Evolutionary conservation across 2,329 filamentous ascomycete species (phyloP), one percentile per base, ranked within the genome.

Genomic region (Hansfordia pulvinata): DNA sequence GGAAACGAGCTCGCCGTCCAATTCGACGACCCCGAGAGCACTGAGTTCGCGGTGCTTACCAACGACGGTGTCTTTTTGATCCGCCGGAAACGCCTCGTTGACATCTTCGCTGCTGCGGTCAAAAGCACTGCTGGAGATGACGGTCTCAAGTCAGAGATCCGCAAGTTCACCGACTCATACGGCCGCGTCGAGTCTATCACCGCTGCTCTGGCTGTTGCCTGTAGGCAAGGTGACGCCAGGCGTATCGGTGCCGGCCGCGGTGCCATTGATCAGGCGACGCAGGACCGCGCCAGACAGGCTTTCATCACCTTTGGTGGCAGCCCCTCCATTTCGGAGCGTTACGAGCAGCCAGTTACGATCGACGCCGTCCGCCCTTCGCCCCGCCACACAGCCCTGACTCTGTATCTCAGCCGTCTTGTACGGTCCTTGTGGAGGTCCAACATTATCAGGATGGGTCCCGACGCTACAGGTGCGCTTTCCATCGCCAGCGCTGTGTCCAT

Each of bases 1-100:
- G 86, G 88, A 8, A 98, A 98, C 40, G 90, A 98, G 53, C 62
- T 96, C 30, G 84, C 90, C 2, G 79, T 93, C n/a, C 92, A 98
- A 41, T 98, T 90, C 41, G 90, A 98, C 43, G 67, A 81, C 32
- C 62, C 75, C 0, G 68, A 79, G 0, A 41, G 40, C 14, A 74
- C 78, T 26, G 88, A 98, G 46, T 75, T 96, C 36, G 90, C 88
- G 2, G 73, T 98, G 24, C 64, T 98, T 28, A 96, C 90, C 17
- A 93, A 90, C 41, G 84, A 73, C 10, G 90, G 90, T 3, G 72
- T 98, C 28, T 84, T 94, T 42, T 69, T 93, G 6, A 71, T 96
- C 28, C 76, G 84, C 29, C 67, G 90, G 26, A 69, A 84, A 42
- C 68, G 90, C 29, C 64, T 96, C 5, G 85, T 96, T 1, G 90